Conservation (phyloP, 2,329 filamentous ascomycete genomes). For the Colletotrichum zoysiae region DNA sequence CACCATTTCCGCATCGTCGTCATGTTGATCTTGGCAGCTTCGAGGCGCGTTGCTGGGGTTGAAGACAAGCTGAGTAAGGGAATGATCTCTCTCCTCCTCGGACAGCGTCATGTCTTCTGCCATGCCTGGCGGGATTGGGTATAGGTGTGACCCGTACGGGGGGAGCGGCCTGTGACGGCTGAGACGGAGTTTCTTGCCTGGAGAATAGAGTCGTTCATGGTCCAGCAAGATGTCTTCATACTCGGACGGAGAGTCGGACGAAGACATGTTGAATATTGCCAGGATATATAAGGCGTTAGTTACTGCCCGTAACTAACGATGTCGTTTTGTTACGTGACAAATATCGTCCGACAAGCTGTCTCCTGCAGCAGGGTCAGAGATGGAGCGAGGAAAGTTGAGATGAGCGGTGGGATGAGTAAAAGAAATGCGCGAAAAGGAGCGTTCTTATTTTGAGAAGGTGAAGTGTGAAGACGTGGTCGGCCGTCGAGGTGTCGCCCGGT, state of each 20-base stretch:
- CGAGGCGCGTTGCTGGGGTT: neutral
- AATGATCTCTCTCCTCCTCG: neutral
- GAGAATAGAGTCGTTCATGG: neutral
- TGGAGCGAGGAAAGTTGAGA: too few species aligned
- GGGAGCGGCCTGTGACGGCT: conserved; percentile 1
- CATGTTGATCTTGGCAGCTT: neutral
- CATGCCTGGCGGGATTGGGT: neutral
- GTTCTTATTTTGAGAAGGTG: too few species aligned
- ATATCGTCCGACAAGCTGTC: too few species aligned
- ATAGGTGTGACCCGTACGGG: conserved; percentile 8
- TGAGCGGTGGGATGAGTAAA: too few species aligned
- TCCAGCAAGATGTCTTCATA: neutral
- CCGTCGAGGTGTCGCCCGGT: too few species aligned
- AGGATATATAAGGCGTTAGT: too few species aligned
- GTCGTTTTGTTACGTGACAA: too few species aligned
- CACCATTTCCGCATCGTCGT: neutral
- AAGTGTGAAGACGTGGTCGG: too few species aligned
- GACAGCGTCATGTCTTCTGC: neutral
- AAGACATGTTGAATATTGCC: conserved; percentile 6
- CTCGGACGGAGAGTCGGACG: neutral
- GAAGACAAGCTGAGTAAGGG: neutral
- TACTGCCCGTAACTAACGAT: too few species aligned
- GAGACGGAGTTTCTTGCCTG: conserved; percentile 9
- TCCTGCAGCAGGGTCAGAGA: neutral
- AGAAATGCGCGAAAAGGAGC: too few species aligned